Base-by-base conservation (phyloP, 2,329 filamentous ascomycete genomes). In the Botryotinia convoluta region DNA sequence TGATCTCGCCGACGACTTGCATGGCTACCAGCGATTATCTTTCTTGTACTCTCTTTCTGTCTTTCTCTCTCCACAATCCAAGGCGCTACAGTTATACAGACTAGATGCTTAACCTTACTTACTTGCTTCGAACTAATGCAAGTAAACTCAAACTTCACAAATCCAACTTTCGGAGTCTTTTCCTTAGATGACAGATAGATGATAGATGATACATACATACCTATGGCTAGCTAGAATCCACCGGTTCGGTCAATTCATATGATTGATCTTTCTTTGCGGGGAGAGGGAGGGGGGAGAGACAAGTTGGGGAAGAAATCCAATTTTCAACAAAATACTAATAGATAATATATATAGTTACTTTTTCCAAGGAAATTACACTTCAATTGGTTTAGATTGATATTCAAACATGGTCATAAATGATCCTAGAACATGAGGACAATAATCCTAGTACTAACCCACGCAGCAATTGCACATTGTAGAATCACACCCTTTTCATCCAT, bases 361-460 rank as follows among this genome's bases (percentile, higher is more conserved):
- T 42, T n/a, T 29, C 4, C 3, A 3, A 22, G n/a, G 8, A 45
- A 45, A 22, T 64, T 64, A 32, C 39, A 32, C 61, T 64, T 4
- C 61, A 45, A 64, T 12, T 32, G 39, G 68, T 61, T 32, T 71
- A 71, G 68, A 22, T 12, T 14, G 35, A 26, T 8, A 29, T 26
- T 59, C 35, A 59, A 39, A 54, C 68, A 61, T 71, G 57, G 68
- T 8, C 32, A 60, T 32, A 51, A 9, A 60, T 26, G 37, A 37
- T 35, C 39, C 54, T 45, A n/a, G 29, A 51, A 35, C n/a, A 16
- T 48, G 14, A 14, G 32, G 60, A n/a, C 48, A 45, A 20, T 51
- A 62, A 71, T 61, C 57, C 54, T 51, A 35, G 32, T 37, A 32
- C n/a, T 51, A 60, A 32, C 45, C 68, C 68, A 70, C 68, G 54